These are phyloP conservation scores for Hapsidospora chrysogenum DNA, from an alignment of 495 filamentous ascomycete species.

Conservation along the genomic window DNA sequence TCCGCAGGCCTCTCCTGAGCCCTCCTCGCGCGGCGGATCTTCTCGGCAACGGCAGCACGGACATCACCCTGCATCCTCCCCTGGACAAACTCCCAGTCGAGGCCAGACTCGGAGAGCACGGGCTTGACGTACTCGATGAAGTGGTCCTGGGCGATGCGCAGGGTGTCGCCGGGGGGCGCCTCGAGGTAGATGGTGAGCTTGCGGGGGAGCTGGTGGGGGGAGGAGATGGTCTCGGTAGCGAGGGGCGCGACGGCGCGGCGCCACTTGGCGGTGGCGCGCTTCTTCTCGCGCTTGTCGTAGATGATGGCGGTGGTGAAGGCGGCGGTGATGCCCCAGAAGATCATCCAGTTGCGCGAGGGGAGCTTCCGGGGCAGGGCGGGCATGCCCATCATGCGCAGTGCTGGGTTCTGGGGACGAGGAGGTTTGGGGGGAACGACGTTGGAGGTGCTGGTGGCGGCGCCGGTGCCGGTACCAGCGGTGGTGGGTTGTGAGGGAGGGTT, in stretches of 20 bases:
- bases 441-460: slow-evolving; percentile 6
- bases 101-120: slow-evolving; percentile 67
- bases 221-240: slow-evolving; percentile 52
- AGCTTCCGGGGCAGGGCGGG: slow-evolving; percentile 69
- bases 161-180: slow-evolving; percentile 69
- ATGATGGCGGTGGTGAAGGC: slow-evolving; percentile 61
- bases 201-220: slow-evolving; percentile 53
- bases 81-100: slow-evolving; percentile 93
- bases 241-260: slow-evolving; percentile 73
- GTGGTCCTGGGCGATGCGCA: slow-evolving; percentile 71
- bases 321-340: slow-evolving; percentile 69
- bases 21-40: slow-evolving; percentile 51
- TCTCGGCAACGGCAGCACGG: slow-evolving; percentile 63
- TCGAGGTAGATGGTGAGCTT: slow-evolving; percentile 77
- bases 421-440: no score
- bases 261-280: slow-evolving; percentile 71
- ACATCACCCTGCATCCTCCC: slow-evolving; percentile 80
- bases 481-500: background rate
- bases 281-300: slow-evolving; percentile 86
- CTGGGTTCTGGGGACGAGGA: slow-evolving; percentile 43
- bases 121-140: slow-evolving; percentile 95
- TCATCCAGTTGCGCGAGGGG: slow-evolving; percentile 93
- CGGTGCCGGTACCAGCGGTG: no score
- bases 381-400: slow-evolving; percentile 62
- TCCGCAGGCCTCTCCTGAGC: slow-evolving; percentile 32